Evolutionary conservation across 208 protist genomes (phyloP), one percentile per base, ranked within the genome.

Genomic region (Trypanosoma brucei): DNA sequence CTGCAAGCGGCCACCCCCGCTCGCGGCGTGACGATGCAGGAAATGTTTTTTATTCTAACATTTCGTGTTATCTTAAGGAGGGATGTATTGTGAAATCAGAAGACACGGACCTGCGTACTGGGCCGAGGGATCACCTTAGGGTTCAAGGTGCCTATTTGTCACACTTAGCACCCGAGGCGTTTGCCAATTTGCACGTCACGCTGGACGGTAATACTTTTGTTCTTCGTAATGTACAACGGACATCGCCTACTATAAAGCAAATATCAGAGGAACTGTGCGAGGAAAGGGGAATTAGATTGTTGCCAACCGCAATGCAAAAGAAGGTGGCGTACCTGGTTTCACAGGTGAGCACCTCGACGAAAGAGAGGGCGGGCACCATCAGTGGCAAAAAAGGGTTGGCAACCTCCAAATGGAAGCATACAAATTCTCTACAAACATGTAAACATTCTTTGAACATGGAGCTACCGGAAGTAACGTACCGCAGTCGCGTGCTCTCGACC

Each of bases 141-240:
- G 30, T 67, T n/a, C 59, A 62, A 37, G 68, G 68, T 0, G 56
- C 55, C 22, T 58, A 69, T 35, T 59, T 82, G 0, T 51, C 65
- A 30, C 35, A 33, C 8, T 34, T 83, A 9, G 52, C 44, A 50
- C 48, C 49, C 11, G 39, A 64, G 5, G 71, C 74, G 1, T 92
- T 79, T 58, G 68, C 67, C 8, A 59, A 66, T 3, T 68, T 92
- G 54, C 80, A 90, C 61, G 71, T 93, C n/a, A 57, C 67, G 13
- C 68, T 93, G 72, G 86, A 93, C 58, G 86, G 83, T 11, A 93
- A 93, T 55, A 79, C 75, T 55, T 75, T 72, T 46, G 78, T 70
- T 45, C 49, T 90, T 45, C 79, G 77, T 37, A 75, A 63, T n/a
- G 80, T 83, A 8, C 39, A 1, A 13, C 62, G 61, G 30, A 62